A percentile compares a stretch with the other conserved stretches of the same genome.
Evolutionary conservation across 179 eudicot genomes (phyloP).

Genomic region (Amaranthus tricolor): DNA sequence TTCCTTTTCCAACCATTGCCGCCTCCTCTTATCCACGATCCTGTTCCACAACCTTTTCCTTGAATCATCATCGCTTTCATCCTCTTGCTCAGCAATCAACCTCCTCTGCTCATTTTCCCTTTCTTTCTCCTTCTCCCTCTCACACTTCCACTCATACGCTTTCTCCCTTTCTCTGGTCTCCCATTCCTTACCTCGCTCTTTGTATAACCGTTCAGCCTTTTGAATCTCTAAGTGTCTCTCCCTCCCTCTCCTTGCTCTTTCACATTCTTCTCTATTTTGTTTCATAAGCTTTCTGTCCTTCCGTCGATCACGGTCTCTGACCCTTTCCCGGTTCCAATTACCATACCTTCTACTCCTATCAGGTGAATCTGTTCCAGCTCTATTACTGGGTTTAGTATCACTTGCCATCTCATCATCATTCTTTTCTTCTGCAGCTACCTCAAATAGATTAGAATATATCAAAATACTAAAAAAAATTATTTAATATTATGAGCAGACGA

Average conservation of each 20-base stretch:
- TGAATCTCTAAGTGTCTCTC: constrained; percentile 74
- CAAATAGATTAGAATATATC: neutral
- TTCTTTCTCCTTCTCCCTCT: constrained; percentile 87
- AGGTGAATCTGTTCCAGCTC: constrained; percentile 78
- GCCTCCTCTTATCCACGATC: constrained; percentile 69
- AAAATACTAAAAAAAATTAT: neutral
- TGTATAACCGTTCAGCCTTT: constrained; percentile 80
- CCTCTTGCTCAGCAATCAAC: constrained; percentile 71
- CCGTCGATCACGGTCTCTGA: constrained; percentile 70
- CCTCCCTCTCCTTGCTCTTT: constrained; percentile 85
- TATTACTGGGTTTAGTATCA: constrained; percentile 53
- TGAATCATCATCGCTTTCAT: constrained; percentile 74
- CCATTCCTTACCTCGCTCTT: constrained; percentile 83
- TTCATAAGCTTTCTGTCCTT: constrained; percentile 92
- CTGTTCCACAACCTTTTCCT: constrained; percentile 78
- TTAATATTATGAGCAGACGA: neutral
- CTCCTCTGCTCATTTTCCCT: constrained; percentile 70
- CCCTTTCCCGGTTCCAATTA: constrained; percentile 56
- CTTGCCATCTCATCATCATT: constrained; percentile 71
- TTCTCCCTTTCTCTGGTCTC: constrained; percentile 75
- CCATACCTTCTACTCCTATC: constrained; percentile 73
- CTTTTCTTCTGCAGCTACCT: constrained; percentile 52
- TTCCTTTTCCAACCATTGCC: constrained; percentile 77
- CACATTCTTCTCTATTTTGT: constrained; percentile 90
- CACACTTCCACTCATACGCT: constrained; percentile 65